These are phyloP conservation scores for Coemansia nantahalensis DNA, from an alignment of 192 early-diverging fungal genomes.

Conservation along the genomic window DNA sequence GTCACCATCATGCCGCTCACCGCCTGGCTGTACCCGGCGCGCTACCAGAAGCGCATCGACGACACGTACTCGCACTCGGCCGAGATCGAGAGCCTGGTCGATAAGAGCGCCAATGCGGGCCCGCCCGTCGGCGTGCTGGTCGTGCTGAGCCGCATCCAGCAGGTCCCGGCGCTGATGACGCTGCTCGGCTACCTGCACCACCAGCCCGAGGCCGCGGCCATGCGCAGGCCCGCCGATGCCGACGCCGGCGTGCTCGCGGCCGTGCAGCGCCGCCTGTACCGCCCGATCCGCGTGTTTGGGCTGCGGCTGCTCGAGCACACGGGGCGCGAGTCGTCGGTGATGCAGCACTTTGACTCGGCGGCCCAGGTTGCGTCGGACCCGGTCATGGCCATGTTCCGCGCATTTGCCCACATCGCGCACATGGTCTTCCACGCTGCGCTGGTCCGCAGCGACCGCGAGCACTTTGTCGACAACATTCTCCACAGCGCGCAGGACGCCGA, in stretches of 20 bases:
- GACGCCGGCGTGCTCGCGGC: too few species aligned
- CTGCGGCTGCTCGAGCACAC: slow-evolving; percentile 78
- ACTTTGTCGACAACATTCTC: slow-evolving; percentile 67
- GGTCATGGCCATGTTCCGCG: slow-evolving; percentile 76
- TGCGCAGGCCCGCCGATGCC: slow-evolving; percentile 4
- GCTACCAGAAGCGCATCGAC: slow-evolving; percentile 55
- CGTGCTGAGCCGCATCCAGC: slow-evolving; percentile 60
- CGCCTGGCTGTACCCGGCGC: slow-evolving; percentile 66
- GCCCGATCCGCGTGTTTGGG: slow-evolving; percentile 55
- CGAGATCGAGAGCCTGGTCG: slow-evolving; percentile 11
- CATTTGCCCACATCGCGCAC: slow-evolving; percentile 73
- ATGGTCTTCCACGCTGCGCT: slow-evolving; percentile 64
- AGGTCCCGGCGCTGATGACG: slow-evolving; percentile 71
- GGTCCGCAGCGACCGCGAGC: slow-evolving; percentile 57
- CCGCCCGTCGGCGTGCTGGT: slow-evolving; percentile 54
- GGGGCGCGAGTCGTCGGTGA: slow-evolving; percentile 75
- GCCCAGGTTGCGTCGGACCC: slow-evolving; percentile 67
- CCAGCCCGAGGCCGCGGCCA: slow-evolving; percentile 22
- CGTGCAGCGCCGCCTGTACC: slow-evolving; percentile 6
- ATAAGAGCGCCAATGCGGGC: slow-evolving; percentile 20
- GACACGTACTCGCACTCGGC: slow-evolving; percentile 17
- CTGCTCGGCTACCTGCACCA: slow-evolving; percentile 59
- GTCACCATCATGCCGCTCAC: slow-evolving; percentile 83
- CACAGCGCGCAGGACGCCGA: slow-evolving; percentile 57
- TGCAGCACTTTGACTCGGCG: slow-evolving; percentile 69